phyloP scores from a whole-genome alignment of 306 rosid genomes.

The Fagus crenata region DNA sequence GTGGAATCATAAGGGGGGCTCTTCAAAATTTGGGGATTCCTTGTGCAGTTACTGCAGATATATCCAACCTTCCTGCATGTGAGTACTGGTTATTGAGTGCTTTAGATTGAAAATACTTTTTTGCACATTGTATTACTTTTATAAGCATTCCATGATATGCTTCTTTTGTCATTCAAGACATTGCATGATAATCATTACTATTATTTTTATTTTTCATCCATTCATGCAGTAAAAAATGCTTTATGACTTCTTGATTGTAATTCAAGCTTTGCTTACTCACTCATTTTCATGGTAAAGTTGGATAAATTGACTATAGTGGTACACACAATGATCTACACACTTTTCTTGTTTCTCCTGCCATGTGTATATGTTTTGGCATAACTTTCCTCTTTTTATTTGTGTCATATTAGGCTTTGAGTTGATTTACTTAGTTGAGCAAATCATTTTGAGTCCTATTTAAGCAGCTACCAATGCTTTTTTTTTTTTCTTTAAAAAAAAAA shows the following conservation, averaged over 20 bases:
- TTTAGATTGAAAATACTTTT: slow-evolving; percentile 9
- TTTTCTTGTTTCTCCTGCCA: not conserved
- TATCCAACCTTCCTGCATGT: slow-evolving; percentile 92
- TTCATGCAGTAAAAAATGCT: not conserved
- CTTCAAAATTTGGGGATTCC: slow-evolving; percentile 95
- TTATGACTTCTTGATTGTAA: not conserved
- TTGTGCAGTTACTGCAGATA: slow-evolving; percentile 94
- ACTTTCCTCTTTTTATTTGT: not conserved
- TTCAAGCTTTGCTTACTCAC: not conserved
- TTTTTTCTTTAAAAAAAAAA: not conserved
- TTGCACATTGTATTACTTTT: not conserved
- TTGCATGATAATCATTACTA: not conserved
- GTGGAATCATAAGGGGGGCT: slow-evolving; percentile 96
- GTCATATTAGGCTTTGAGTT: not conserved
- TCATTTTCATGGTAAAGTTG: not conserved
- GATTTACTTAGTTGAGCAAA: not conserved
- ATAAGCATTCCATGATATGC: not conserved
- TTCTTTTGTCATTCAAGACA: not conserved
- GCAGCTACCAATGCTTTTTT: not conserved
- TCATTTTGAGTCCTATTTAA: not conserved
- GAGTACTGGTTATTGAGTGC: slow-evolving; percentile 31
- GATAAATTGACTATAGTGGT: no score
- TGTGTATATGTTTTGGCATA: not conserved
- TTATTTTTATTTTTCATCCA: not conserved
- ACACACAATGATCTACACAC: not conserved